Conservation (phyloP, 169 alveolate species). For the Eimeria mitis region DNA sequence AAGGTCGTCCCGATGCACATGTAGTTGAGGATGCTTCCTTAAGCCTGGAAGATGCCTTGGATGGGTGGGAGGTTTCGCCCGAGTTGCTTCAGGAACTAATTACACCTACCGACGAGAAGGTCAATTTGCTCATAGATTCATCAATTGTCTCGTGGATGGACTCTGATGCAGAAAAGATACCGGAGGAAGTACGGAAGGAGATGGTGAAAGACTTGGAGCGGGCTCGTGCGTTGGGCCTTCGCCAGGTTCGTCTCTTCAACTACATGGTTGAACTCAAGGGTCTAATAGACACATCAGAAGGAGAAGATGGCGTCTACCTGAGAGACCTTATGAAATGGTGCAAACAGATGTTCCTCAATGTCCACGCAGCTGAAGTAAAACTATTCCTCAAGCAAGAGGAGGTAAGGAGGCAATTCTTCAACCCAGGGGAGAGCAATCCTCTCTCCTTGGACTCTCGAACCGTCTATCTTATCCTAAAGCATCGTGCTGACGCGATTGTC, state of each 20-base stretch:
- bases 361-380: background rate
- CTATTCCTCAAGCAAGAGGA: background rate
- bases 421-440: background rate
- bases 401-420: slow-evolving; percentile 7
- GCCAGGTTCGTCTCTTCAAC: slow-evolving; percentile 2
- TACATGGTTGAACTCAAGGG: slow-evolving; percentile 27
- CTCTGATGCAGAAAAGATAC: background rate
- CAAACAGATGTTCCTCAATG: slow-evolving; percentile 1
- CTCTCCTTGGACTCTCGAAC: background rate
- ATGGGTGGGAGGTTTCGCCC: slow-evolving; percentile 29
- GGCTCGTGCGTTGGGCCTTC: slow-evolving; percentile 19
- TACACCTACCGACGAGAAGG: slow-evolving; percentile 26
- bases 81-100: background rate
- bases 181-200: slow-evolving; percentile 1
- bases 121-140: slow-evolving; percentile 22
- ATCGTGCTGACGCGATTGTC: background rate
- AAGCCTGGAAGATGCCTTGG: slow-evolving; percentile 23
- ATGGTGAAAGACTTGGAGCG: slow-evolving; percentile 1
- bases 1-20: background rate
- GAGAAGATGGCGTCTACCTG: background rate
- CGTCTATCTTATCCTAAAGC: background rate
- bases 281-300: background rate
- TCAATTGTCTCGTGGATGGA: slow-evolving; percentile 26
- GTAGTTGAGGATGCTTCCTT: background rate
- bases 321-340: slow-evolving; percentile 17